Evolutionary conservation across 306 rosid species (phyloP).

Genomic region (Chamaecrista fasciculata): DNA sequence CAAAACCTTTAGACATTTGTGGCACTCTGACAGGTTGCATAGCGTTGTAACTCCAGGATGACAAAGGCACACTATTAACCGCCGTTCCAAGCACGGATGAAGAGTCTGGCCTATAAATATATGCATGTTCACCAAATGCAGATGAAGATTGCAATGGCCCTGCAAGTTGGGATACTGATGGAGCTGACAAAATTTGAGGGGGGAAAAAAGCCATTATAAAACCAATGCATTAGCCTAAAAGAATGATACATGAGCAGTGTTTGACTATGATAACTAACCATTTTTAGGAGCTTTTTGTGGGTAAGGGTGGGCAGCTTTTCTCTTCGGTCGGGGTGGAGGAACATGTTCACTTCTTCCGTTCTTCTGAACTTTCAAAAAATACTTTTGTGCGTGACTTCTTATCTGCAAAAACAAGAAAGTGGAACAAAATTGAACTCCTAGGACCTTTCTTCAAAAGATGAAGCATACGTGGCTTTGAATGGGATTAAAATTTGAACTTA

Average conservation of each 20-base stretch:
- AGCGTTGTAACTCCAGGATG: slow-evolving; percentile 56
- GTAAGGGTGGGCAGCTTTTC: slow-evolving; percentile 75
- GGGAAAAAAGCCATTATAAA: slow-evolving; percentile 13
- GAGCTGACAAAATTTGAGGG: slow-evolving; percentile 39
- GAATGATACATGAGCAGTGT: neutral
- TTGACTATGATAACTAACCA: slow-evolving; percentile 41
- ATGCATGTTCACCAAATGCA: slow-evolving; percentile 41
- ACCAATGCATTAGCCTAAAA: neutral
- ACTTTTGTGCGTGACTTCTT: slow-evolving; percentile 87
- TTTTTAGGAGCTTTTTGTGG: slow-evolving; percentile 73
- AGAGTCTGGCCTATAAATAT: slow-evolving; percentile 47
- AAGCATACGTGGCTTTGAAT: too few relatives aligned
- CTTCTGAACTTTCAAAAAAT: slow-evolving; percentile 79
- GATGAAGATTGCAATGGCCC: slow-evolving; percentile 49
- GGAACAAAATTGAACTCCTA: neutral
- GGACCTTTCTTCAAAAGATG: neutral
- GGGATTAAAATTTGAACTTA: too few relatives aligned
- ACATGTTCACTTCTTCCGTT: slow-evolving; percentile 76
- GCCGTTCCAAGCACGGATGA: slow-evolving; percentile 50
- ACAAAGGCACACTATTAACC: slow-evolving; percentile 35
- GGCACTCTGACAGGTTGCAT: slow-evolving; percentile 33
- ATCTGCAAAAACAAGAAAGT: slow-evolving; percentile 46
- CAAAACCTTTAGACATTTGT: slow-evolving; percentile 54
- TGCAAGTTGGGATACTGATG: slow-evolving; percentile 35
- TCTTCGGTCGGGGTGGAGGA: slow-evolving; percentile 87